A percentile compares a stretch with the other conserved stretches of the same genome.
Evolutionary conservation across 768 basidiomycete genomes (phyloP).

Genomic region (Fistulinella prunicolor): DNA sequence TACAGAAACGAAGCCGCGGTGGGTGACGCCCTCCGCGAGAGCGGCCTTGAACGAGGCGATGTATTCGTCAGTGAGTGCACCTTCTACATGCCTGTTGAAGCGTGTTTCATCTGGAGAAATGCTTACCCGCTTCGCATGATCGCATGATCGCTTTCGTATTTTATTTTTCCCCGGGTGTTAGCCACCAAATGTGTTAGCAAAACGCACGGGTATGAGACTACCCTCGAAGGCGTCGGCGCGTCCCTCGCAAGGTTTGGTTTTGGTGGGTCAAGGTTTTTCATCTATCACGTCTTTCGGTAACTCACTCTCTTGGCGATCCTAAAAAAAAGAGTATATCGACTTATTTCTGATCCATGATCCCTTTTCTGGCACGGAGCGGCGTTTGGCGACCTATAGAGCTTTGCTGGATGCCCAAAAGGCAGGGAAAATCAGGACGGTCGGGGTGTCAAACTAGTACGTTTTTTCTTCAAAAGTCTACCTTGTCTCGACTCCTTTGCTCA

Average conservation of each 20-base stretch:
- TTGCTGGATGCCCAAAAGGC: slow-evolving; percentile 56
- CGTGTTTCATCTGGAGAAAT: too few relatives aligned
- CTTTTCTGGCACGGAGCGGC: slow-evolving; percentile 54
- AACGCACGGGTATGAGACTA: slow-evolving; percentile 61
- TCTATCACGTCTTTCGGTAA: slow-evolving; percentile 6
- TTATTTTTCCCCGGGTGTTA: slow-evolving; percentile 18
- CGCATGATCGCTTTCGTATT: background rate
- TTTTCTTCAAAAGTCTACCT: too few relatives aligned
- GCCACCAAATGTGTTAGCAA: slow-evolving; percentile 64
- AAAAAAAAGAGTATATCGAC: slow-evolving; percentile 57
- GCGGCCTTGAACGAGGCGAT: slow-evolving; percentile 53
- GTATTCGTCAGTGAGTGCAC: slow-evolving; percentile 60
- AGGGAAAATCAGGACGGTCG: slow-evolving; percentile 70
- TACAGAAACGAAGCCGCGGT: slow-evolving; percentile 67
- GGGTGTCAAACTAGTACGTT: slow-evolving; percentile 81
- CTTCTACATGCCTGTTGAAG: background rate
- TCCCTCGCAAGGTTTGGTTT: slow-evolving; percentile 60
- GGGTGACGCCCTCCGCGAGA: slow-evolving; percentile 55
- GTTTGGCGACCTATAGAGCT: slow-evolving; percentile 71
- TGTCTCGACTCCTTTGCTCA: too few relatives aligned
- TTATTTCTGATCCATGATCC: slow-evolving; percentile 81
- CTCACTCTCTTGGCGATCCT: background rate
- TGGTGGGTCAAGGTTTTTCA: slow-evolving; percentile 38
- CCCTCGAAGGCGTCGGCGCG: slow-evolving; percentile 54
- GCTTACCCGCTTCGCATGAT: too few relatives aligned